A percentile compares a stretch with the other conserved stretches of the same genome.
Conservation (phyloP, 1,139 yeast genomes). For the Geotrichum australiense region DNA sequence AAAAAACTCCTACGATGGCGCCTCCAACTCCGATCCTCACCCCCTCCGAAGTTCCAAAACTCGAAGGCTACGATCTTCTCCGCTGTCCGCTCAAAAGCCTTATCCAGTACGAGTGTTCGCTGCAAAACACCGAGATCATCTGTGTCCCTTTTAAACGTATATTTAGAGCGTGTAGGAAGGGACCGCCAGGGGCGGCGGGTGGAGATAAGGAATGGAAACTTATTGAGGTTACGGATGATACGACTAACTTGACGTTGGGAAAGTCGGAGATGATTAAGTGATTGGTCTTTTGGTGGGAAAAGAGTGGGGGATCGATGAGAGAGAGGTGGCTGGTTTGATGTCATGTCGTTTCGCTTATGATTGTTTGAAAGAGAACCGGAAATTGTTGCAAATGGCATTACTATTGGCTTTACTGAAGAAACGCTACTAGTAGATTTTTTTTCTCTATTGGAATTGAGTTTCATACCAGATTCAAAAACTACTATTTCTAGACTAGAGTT, state of each 20-base stretch:
- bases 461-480: too few species aligned
- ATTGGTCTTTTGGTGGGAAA: too few species aligned
- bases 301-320: too few species aligned
- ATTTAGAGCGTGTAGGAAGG: slow-evolving; percentile 39
- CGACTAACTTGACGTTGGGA: slow-evolving; percentile 11
- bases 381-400: too few species aligned
- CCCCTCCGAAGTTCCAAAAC: slow-evolving; percentile 8
- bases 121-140: slow-evolving; percentile 33
- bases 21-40: slow-evolving; percentile 18
- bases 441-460: too few species aligned
- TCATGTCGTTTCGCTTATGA: too few species aligned
- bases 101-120: slow-evolving; percentile 46
- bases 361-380: too few species aligned
- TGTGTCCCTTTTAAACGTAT: slow-evolving; percentile 46
- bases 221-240: slow-evolving; percentile 13
- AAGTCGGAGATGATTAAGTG: slow-evolving; percentile 3
- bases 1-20: slow-evolving; percentile 9
- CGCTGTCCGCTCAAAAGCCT: slow-evolving; percentile 41
- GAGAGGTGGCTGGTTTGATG: too few species aligned
- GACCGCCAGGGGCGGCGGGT: background rate
- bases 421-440: too few species aligned
- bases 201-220: slow-evolving; percentile 34
- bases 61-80: slow-evolving; percentile 11
- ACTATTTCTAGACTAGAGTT: too few species aligned
- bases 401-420: too few species aligned